Evolutionary conservation across 257 asterid species (phyloP).

Genomic region (Lycium barbarum): DNA sequence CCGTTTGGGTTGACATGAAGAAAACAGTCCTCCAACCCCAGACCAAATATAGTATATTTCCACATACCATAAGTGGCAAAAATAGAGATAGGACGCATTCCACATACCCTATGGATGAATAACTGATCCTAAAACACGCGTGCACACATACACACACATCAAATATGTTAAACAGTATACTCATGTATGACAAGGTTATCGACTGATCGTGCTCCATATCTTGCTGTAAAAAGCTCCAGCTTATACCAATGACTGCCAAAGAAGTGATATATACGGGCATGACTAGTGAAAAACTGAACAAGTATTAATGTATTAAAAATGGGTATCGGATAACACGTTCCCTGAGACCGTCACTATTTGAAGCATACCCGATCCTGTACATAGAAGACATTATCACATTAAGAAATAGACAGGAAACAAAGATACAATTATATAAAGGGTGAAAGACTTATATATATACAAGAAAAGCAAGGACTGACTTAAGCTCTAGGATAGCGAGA

Average conservation of each 20-base stretch:
- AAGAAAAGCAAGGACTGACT: constrained; percentile 17
- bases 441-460: neutral
- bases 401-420: no score
- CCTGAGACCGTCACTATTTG: neutral
- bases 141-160: neutral
- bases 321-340: neutral
- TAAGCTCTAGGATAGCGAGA: constrained; percentile 86
- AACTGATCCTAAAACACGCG: neutral
- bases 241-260: neutral
- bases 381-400: no score
- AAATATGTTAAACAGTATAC: neutral
- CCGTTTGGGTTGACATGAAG: neutral
- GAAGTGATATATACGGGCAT: neutral
- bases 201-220: neutral
- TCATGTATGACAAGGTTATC: neutral
- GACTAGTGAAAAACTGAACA: neutral
- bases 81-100: neutral
- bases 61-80: neutral
- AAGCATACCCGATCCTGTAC: neutral
- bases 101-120: neutral
- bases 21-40: neutral
- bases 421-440: no score
- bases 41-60: neutral
- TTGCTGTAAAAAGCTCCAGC: neutral
- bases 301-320: neutral